These are phyloP conservation scores for Brettanomyces anomalus DNA, from an alignment of 805 yeast species.

Conservation along the genomic window DNA sequence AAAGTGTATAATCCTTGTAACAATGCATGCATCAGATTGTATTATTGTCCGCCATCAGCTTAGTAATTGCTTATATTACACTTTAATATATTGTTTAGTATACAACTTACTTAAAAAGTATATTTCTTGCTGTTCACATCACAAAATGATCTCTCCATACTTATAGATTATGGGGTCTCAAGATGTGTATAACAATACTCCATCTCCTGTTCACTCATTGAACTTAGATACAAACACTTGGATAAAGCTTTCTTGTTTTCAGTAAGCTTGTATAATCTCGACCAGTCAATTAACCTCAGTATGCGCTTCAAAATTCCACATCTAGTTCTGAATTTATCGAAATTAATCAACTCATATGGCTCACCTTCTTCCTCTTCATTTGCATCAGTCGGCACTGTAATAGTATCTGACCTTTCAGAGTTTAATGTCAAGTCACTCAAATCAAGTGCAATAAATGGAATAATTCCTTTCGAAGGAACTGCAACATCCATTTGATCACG, in stretches of 20 bases:
- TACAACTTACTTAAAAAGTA: not conserved
- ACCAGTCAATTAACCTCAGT: constrained; percentile 80
- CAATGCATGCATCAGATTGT: no score
- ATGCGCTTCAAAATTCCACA: constrained; percentile 72
- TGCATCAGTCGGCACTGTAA: constrained; percentile 9
- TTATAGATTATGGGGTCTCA: constrained; percentile 1
- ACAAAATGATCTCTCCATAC: not conserved
- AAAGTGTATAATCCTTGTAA: no score
- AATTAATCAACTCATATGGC: constrained; percentile 48
- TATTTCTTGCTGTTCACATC: no score
- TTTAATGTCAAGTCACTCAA: constrained; percentile 75
- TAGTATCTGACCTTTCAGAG: constrained; percentile 47
- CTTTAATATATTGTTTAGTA: not conserved
- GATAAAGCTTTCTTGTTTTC: constrained; percentile 60
- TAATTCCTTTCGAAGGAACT: constrained; percentile 62
- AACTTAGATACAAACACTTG: constrained; percentile 73
- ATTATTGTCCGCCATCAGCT: no score
- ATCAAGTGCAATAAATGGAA: constrained; percentile 85
- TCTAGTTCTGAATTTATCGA: constrained; percentile 66
- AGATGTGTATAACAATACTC: constrained; percentile 24
- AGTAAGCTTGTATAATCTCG: constrained; percentile 51
- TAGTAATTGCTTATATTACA: no score
- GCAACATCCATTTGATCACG: constrained; percentile 50
- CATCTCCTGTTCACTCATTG: constrained; percentile 70
- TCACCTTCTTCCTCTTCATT: constrained; percentile 9